Evolutionary conservation across 495 filamentous ascomycete genomes (phyloP), one percentile per base, ranked within the genome.

Genomic region (Letharia lupina): DNA sequence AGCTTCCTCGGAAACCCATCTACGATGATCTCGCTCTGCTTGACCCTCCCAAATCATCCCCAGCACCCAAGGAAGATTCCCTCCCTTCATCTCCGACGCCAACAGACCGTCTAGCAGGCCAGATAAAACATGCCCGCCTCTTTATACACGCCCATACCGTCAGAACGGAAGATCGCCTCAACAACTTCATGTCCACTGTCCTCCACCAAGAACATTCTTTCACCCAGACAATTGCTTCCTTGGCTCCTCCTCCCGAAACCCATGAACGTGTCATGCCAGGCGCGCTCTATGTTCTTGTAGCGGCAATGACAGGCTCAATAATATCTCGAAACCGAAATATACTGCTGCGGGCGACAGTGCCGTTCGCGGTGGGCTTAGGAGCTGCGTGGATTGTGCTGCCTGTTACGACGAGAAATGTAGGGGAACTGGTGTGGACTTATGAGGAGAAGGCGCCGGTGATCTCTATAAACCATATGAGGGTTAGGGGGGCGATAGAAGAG

Each of bases 291-390:
- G 91, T 96, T 45, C 84, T 96, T 18, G 91, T 98, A 4, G 84
- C 91, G 15, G 86, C 89, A 66, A 96, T 98, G 91, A 88, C 93
- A 41, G 93, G 93, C 68, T 89, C 85, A 69, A 97, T 98, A 73
- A 78, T 96, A 40, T 82, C 89, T 56, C 84, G 94, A 61, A 94
- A 95, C 79, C 85, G 93, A 54, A 90, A 89, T 69, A 80, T 96
- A 52, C 74, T 96, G 65, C 79, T 98, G 37, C 84, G 93, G 54
- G 84, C 84, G 47, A 77, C 84, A 18, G 81, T 89, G 7, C 94
- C 90, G 23, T 72, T 91, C 23, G 84, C 83, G 35, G 82, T 93
- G 48, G 90, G 89, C 61, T 76, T 91, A 60, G 83, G 86, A 57
- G 88, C 88, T 58, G 90, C 86, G 44, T 91, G 86, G 86, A 77